Conservation (phyloP, 495 filamentous ascomycete genomes). For the Annulohypoxylon stygium region DNA sequence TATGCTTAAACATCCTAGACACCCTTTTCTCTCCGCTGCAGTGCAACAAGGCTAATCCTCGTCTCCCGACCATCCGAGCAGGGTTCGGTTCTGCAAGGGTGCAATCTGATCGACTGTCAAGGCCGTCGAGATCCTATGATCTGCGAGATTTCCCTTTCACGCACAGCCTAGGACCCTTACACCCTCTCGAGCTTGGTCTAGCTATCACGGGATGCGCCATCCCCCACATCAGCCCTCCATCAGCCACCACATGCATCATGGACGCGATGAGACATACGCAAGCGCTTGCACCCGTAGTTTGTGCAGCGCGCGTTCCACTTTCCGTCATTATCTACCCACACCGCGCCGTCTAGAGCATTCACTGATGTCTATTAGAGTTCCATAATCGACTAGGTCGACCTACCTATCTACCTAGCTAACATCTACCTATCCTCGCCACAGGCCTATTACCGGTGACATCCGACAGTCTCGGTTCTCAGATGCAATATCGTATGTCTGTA, state of each 20-base stretch:
- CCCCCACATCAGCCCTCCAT: conserved; percentile 49
- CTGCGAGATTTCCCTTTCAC: conserved; percentile 44
- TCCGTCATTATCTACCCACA: conserved; percentile 31
- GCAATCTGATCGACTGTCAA: conserved; percentile 49
- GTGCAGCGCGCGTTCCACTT: conserved; percentile 42
- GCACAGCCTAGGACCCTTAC: conserved; percentile 41
- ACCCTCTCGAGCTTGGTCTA: conserved; percentile 40
- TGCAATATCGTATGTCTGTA: conserved; percentile 30
- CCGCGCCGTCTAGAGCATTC: conserved; percentile 23
- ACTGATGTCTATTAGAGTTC: background rate
- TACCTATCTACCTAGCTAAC: background rate
- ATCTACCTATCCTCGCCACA: conserved; percentile 15
- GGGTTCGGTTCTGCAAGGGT: conserved; percentile 40
- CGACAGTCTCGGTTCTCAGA: conserved; percentile 33
- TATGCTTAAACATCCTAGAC: conserved; percentile 49
- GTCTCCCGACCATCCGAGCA: conserved; percentile 49
- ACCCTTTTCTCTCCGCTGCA: conserved; percentile 51
- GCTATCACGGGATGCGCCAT: conserved; percentile 45
- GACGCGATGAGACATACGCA: conserved; percentile 50
- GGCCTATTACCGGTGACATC: conserved; percentile 32
- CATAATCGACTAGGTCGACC: conserved; percentile 8
- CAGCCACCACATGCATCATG: conserved; percentile 46
- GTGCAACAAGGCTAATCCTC: conserved; percentile 45
- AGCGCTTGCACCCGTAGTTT: conserved; percentile 43
- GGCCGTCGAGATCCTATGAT: conserved; percentile 47